Base-by-base conservation (phyloP, 2,329 filamentous ascomycete species). In the Graphilbum fragrans region DNA sequence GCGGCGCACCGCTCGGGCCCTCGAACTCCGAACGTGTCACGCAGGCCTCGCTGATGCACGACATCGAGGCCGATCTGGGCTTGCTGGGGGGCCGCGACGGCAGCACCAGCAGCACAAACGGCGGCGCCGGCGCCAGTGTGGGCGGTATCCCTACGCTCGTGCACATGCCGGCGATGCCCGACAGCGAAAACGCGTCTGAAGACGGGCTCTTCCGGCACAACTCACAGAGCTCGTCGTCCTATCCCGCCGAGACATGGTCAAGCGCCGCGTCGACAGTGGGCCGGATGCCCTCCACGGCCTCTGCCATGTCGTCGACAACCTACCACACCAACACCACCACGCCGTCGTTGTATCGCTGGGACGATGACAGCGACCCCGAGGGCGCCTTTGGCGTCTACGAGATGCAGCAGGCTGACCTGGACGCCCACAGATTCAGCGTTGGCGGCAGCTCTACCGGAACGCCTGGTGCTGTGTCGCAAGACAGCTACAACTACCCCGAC, bases 301-400 rank as follows among this genome's bases (percentile, higher is more conserved):
- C 47, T 1, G 41, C 44, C 0, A 21, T 33, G 3, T 44, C 46
- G 11, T 43, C 38, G 18, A 12, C 31, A 11, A 12, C 25, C 22
- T 39, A 38, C 20, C 38, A 35, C 1, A 31, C 29, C 1, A 23
- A 21, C 9, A 10, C 23, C 3, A 29, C 19, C 14, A 22, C 58
- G n/a, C 53, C 58, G 1, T 54, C 58, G 4, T 52, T 58, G 2
- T 59, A 61, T 48, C 50, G 58, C 38, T 61, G 64, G 47, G 62
- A 69, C 29, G 65, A 70, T 22, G 86, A 93, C 38, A 93, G 86
- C 54, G 90, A 96, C 55, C 78, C 83, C 0, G 90, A 95, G 58
- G 90, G 83, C 18, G 80, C 82, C 32, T 86, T 86, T 45, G 90
- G 92, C 16, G 64, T 93, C 39, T 74, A 84, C 55, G 87, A 87